A percentile compares a stretch with the other conserved stretches of the same genome.
Evolutionary conservation across 116 monocot genomes (phyloP).

Genomic region (Phalaenopsis hybrid): DNA sequence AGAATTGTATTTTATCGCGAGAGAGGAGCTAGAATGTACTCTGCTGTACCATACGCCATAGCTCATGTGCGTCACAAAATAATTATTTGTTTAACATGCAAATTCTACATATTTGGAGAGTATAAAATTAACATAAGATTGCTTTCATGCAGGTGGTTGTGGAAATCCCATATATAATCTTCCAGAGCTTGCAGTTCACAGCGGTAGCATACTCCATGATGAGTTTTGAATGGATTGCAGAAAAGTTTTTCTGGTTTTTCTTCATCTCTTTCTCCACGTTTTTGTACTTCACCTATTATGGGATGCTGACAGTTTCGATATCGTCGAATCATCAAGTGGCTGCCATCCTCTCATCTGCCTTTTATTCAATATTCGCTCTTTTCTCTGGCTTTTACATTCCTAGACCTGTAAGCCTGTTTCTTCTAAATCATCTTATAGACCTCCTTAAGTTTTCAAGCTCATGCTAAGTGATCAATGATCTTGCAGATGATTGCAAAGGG

Average conservation of each 20-base stretch:
- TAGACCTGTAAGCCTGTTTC: slow-evolving; percentile 10
- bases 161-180: slow-evolving; percentile 16
- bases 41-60: slow-evolving; percentile 1
- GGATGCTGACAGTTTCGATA: slow-evolving; percentile 15
- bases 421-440: background rate
- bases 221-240: slow-evolving; percentile 8
- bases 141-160: slow-evolving; percentile 10
- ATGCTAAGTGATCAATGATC: background rate
- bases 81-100: background rate
- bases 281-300: slow-evolving; percentile 17
- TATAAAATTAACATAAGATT: background rate
- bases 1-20: slow-evolving; percentile 31
- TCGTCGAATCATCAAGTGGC: slow-evolving; percentile 16
- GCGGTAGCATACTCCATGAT: slow-evolving; percentile 9
- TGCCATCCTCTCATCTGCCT: slow-evolving; percentile 6
- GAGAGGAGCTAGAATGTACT: slow-evolving; percentile 16
- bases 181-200: background rate
- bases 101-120: background rate
- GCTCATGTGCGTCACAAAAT: background rate
- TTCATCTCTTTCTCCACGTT: slow-evolving; percentile 9
- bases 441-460: background rate
- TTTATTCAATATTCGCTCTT: slow-evolving; percentile 6
- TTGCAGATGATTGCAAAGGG: slow-evolving; percentile 15
- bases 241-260: slow-evolving; percentile 13
- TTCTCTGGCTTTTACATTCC: slow-evolving; percentile 18